Evolutionary conservation across 179 eudicot species (phyloP), one percentile per base, ranked within the genome.

Genomic region (Amaranthus tricolor): DNA sequence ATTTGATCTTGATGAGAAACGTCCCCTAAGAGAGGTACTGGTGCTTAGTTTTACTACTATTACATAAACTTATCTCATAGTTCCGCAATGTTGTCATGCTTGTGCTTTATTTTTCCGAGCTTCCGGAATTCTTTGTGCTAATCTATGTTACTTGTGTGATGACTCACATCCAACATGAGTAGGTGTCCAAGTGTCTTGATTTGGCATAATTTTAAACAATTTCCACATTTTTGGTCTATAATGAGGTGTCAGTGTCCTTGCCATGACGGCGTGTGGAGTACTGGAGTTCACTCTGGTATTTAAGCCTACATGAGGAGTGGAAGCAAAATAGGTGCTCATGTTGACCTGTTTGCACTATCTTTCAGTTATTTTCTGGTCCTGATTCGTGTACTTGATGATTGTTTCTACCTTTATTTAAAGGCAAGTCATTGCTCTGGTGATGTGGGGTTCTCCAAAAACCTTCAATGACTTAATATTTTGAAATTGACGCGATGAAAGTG

Each of bases 1-100:
- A 74, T 93, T 87, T 84, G 98, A 93, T 73, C 90, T 93, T 76
- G 98, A 93, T 85, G 95, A 91, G 74, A 93, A 84, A 90, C 95
- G 97, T 66, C 98, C 98, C 7, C 93, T 82, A 79, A 82, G 97
- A 75, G 98, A 93, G 98, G 98, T 91, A 88, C 21, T 74, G n/a
- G 60, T 55, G 60, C 55, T 52, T 59, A 48, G 50, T 60, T 52
- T 72, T 69, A n/a, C 31, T 20, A 44, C 45, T 6, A 0, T 31
- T 74, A 21, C 6, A 45, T 69, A 59, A 24, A 54, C 40, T 9
- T 63, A 10, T 44, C 14, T 52, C 50, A 19, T 5, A 60, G 6
- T 54, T 66, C 17, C 13, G 5, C 19, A 8, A 7, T 64, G 44
- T 45, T 51, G 45, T 63, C 20, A 52, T 66, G 62, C 15, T 19